Evolutionary conservation across 495 filamentous ascomycete genomes (phyloP).

Genomic region (Xylaria intraflava): DNA sequence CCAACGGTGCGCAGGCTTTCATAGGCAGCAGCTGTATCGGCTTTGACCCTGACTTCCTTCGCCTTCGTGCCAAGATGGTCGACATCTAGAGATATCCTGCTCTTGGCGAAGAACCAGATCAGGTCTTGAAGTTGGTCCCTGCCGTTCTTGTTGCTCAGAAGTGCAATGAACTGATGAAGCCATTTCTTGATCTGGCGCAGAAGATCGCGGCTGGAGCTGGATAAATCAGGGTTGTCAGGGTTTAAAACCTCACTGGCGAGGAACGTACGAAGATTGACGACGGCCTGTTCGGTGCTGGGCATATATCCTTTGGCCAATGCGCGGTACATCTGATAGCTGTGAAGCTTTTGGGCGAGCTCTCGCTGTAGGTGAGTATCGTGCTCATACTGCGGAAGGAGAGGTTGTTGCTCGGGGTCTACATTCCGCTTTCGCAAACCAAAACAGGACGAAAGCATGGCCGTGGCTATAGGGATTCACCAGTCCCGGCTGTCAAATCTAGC

Average conservation of each 20-base stretch:
- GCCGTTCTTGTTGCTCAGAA: conserved; percentile 73
- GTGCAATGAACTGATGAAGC: conserved; percentile 66
- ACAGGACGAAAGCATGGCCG: conserved; percentile 27
- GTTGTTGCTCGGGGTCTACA: conserved; percentile 53
- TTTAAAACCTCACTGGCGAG: conserved; percentile 73
- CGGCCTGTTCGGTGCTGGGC: conserved; percentile 81
- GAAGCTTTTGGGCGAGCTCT: conserved; percentile 74
- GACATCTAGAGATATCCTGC: conserved; percentile 61
- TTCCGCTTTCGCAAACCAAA: conserved; percentile 31
- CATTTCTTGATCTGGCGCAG: conserved; percentile 65
- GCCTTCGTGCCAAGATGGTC: conserved; percentile 58
- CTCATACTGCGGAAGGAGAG: conserved; percentile 76
- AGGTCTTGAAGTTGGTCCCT: conserved; percentile 87
- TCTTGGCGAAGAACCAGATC: conserved; percentile 74
- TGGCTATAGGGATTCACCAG: background rate
- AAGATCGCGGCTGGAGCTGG: conserved; percentile 66
- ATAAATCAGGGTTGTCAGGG: conserved; percentile 66
- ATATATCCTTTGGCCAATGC: conserved; percentile 82
- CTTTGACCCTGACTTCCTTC: conserved; percentile 58
- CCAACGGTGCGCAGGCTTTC: conserved; percentile 78
- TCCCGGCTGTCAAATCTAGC: background rate
- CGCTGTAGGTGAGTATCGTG: conserved; percentile 76
- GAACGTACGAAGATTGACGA: conserved; percentile 74
- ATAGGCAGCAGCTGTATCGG: conserved; percentile 76
- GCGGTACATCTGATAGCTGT: conserved; percentile 84